Evolutionary conservation across 2,329 filamentous ascomycete species (phyloP), one percentile per base, ranked within the genome.

Genomic region (Calcarisporium arbuscula): DNA sequence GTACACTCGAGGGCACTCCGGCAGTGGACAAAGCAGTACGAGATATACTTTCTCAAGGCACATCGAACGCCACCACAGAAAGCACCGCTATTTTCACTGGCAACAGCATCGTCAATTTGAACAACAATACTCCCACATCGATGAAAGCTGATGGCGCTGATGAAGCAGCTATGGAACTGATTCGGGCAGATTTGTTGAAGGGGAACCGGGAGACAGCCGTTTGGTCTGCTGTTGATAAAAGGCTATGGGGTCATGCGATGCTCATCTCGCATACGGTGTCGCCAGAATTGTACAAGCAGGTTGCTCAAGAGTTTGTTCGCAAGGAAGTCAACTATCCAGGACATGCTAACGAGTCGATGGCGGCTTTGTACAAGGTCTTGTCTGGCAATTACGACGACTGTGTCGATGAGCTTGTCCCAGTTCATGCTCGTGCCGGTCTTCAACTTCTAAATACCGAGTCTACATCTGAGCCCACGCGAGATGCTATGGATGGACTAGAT

Each of bases 241-340:
- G 89, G 31, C 67, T 98, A 4, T 98, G 94, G 94, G 92, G 87
- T 3, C 94, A 98, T 57, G 94, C 92, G 4, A 84, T 98, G 73
- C 70, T 98, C 15, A 82, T 98, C 22, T 83, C 92, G 2, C 74
- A 78, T 41, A 80, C 78, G 0, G 57, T 94, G 61, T 92, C 86
- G 2, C 68, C 85, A 30, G 84, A 86, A 16, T 68, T 94, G 3
- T 96, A 94, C 74, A 94, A 88, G 56, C 85, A 94, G 54, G 89
- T 98, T 18, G 79, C 88, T 1, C 88, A 94, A 51, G 92, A 98
- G 51, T 98, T 98, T 51, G 83, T 98, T 14, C 82, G 88, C 46
- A 89, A 94, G 51, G 92, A 98, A 57, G 86, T 98, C 36, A 94
- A 92, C 55, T 82, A 82, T 34, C 67, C 81, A 4, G 80, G 85